Conservation (phyloP, 202 grass and related monocot genomes). For the Musa balbisiana region DNA sequence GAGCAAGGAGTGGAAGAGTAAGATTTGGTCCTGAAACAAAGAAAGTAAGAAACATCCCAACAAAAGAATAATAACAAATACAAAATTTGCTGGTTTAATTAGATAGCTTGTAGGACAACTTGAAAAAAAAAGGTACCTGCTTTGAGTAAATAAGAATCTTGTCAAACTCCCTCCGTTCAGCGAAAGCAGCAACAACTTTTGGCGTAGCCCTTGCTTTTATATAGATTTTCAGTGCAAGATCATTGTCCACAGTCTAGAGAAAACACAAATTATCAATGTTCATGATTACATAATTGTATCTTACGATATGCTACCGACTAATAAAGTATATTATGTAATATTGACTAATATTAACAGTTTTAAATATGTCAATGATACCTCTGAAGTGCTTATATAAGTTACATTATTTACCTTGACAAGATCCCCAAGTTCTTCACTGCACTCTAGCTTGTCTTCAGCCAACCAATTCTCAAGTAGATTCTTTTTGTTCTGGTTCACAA, state of each 20-base stretch:
- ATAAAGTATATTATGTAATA: background rate
- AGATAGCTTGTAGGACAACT: background rate
- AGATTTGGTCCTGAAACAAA: background rate
- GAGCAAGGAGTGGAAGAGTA: background rate
- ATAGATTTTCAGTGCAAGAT: slow-evolving; percentile 91
- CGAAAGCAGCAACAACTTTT: slow-evolving; percentile 99
- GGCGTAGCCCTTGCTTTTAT: slow-evolving; percentile 96
- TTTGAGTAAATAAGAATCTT: slow-evolving; percentile 97
- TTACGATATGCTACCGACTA: background rate
- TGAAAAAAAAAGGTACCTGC: slow-evolving; percentile 44
- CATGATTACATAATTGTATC: background rate
- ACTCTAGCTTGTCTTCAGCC: slow-evolving; percentile 91
- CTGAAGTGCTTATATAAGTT: background rate
- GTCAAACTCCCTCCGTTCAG: slow-evolving; percentile 92
- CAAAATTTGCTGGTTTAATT: background rate
- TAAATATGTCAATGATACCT: background rate
- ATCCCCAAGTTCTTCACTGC: slow-evolving; percentile 95
- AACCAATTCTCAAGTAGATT: slow-evolving; percentile 91
- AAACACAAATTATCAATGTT: background rate
- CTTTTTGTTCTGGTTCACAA: slow-evolving; percentile 99
- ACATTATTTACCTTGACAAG: slow-evolving; percentile 68
- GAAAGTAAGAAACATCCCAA: too few species aligned
- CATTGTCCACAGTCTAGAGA: slow-evolving; percentile 80
- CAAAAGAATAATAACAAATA: background rate
- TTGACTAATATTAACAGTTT: slow-evolving; percentile 6